A percentile compares a stretch with the other conserved stretches of the same genome.
These are phyloP conservation scores for Gaeumannomyces sp. DNA, from an alignment of 2,329 filamentous ascomycete species.

Conservation along the genomic window DNA sequence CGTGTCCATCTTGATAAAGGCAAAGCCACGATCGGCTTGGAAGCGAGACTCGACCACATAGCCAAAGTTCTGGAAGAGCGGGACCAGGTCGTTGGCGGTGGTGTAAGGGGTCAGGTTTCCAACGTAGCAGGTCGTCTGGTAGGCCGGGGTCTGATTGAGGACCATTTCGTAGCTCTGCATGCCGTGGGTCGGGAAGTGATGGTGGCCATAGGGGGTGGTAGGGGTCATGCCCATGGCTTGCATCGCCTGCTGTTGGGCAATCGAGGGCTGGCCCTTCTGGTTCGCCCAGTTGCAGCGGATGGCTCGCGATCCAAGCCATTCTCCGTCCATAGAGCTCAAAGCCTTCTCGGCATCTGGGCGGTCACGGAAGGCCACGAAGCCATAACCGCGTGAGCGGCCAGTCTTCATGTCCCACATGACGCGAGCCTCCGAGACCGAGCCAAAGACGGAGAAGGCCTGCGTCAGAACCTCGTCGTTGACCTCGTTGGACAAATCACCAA, in stretches of 20 bases:
- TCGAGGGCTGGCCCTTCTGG: conserved; percentile 98
- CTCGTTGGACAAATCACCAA: conserved; percentile 95
- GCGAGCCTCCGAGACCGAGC: conserved; percentile 90
- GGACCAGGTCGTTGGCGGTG: conserved; percentile 92
- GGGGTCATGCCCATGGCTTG: conserved; percentile 97
- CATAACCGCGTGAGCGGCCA: conserved; percentile 91
- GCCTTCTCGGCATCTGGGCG: conserved; percentile 92
- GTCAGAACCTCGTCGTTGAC: conserved; percentile 94
- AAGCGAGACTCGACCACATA: conserved; percentile 96
- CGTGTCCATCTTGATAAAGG: conserved; percentile 98
- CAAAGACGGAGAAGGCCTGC: conserved; percentile 94
- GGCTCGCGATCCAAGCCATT: conserved; percentile 96
- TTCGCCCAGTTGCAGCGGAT: conserved; percentile 99
- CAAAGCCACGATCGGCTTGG: conserved; percentile 95
- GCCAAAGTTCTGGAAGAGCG: conserved; percentile 96
- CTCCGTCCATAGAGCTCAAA: conserved; percentile 94
- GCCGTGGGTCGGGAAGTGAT: conserved; percentile 95
- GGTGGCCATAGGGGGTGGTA: conserved; percentile 90
- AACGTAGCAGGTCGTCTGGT: conserved; percentile 98
- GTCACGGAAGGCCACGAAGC: conserved; percentile 95
- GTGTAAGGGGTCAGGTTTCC: conserved; percentile 95
- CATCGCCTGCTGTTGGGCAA: conserved; percentile 96
- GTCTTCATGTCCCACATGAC: conserved; percentile 99
- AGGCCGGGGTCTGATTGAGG: conserved; percentile 85
- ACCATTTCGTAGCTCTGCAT: conserved; percentile 98